phyloP scores from a whole-genome alignment of 1,284 basidiomycete species.

The Uromyces viciae-fabae region DNA sequence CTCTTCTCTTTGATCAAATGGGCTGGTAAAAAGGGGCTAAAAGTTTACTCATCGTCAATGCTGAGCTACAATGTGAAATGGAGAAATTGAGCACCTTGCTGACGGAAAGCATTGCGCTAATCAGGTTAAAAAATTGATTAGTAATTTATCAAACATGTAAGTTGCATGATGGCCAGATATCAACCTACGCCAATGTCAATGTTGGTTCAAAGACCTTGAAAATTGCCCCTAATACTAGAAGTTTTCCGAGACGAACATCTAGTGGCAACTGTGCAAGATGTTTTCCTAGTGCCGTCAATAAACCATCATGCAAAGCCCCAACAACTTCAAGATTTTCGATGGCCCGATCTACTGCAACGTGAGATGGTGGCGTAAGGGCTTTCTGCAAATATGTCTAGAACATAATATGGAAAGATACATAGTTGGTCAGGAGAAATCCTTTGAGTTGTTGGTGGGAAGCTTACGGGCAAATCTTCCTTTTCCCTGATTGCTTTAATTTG shows the following conservation, averaged over 20 bases:
- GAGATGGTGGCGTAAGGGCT: conserved; percentile 78
- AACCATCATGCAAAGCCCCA: conserved; percentile 67
- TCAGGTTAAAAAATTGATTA: conserved; percentile 58
- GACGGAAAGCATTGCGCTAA: conserved; percentile 36
- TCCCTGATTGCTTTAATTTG: conserved; percentile 78
- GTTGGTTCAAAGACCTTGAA: conserved; percentile 53
- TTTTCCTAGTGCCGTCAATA: conserved; percentile 74
- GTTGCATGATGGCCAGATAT: too few relatives aligned
- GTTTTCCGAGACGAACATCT: conserved; percentile 83
- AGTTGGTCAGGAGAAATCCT: neutral
- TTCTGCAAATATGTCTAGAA: conserved; percentile 64
- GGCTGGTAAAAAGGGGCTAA: conserved; percentile 78
- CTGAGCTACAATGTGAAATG: neutral
- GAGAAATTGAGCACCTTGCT: conserved; percentile 12
- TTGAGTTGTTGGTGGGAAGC: conserved; percentile 50
- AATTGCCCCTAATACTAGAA: conserved; percentile 55
- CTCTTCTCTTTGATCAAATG: conserved; percentile 77
- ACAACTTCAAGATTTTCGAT: conserved; percentile 71
- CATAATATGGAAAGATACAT: conserved; percentile 11
- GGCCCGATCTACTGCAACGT: conserved; percentile 73
- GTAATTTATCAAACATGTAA: neutral
- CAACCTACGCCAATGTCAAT: conserved; percentile 48
- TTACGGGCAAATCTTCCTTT: conserved; percentile 72
- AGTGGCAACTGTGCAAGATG: conserved; percentile 79
- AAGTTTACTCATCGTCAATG: conserved; percentile 75